phyloP scores from a whole-genome alignment of 2,329 filamentous ascomycete species.

The Thelonectria olida region DNA sequence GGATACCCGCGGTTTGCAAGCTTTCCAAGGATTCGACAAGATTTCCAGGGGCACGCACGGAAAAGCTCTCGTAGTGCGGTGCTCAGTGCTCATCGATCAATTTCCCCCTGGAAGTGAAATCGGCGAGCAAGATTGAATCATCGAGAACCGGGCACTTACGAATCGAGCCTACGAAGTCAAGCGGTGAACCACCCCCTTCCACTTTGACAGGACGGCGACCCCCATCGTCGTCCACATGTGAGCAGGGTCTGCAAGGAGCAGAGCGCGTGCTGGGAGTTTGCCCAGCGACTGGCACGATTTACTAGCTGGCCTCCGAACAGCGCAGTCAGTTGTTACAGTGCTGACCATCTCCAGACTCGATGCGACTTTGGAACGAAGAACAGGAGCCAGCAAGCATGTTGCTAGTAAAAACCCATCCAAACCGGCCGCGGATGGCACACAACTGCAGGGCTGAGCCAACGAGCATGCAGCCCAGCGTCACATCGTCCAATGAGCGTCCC shows the following conservation, averaged over 20 bases:
- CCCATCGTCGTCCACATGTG: background rate
- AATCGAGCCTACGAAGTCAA: too few relatives aligned
- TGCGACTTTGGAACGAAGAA: background rate
- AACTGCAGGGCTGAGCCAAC: slow-evolving; percentile 25
- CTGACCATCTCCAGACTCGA: too few relatives aligned
- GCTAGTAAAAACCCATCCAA: slow-evolving; percentile 8
- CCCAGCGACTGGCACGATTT: too few relatives aligned
- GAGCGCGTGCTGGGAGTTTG: background rate
- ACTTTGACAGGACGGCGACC: background rate
- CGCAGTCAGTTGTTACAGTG: too few relatives aligned
- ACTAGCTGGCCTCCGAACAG: too few relatives aligned
- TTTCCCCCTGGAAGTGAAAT: background rate
- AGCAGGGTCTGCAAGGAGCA: slow-evolving; percentile 6
- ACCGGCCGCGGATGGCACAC: background rate
- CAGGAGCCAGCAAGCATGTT: slow-evolving; percentile 11
- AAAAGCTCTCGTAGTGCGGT: background rate
- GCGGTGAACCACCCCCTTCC: background rate
- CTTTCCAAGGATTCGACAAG: slow-evolving; percentile 17
- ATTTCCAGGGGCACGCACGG: slow-evolving; percentile 27
- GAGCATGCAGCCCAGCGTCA: slow-evolving; percentile 4
- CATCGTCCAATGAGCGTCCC: slow-evolving; percentile 15
- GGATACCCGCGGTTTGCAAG: too few relatives aligned
- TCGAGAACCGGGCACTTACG: background rate
- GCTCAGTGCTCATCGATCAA: background rate
- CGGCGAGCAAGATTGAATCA: background rate